These are phyloP conservation scores for Aureobasidium sp. DNA, from an alignment of 2,329 filamentous ascomycete species.

Conservation along the genomic window DNA sequence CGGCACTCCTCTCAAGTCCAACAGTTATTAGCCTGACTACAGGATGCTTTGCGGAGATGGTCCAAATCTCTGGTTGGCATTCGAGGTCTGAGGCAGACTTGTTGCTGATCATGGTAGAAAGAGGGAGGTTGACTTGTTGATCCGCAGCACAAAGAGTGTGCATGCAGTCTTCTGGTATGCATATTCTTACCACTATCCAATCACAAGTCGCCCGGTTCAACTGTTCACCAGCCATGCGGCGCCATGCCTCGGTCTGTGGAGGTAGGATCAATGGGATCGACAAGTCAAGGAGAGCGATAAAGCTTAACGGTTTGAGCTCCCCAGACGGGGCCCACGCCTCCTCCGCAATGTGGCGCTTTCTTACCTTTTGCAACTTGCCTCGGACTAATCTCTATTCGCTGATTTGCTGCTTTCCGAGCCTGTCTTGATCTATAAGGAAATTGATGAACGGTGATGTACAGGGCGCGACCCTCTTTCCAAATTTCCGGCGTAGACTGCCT, in stretches of 20 bases:
- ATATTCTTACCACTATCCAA: background rate
- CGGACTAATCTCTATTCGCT: background rate
- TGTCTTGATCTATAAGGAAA: background rate
- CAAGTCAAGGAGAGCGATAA: background rate
- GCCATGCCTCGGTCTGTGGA: slow-evolving; percentile 13
- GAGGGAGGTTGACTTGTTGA: background rate
- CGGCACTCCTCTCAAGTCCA: background rate
- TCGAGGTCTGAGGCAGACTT: background rate
- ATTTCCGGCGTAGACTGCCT: background rate
- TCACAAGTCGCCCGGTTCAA: background rate
- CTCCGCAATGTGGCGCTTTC: slow-evolving; percentile 11
- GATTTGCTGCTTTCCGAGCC: background rate
- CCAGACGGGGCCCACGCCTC: background rate
- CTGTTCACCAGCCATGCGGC: background rate
- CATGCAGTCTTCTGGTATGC: background rate
- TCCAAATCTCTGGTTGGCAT: background rate
- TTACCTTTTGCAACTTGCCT: background rate
- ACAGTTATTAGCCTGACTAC: background rate
- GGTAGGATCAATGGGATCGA: background rate
- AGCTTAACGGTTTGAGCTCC: slow-evolving; percentile 11
- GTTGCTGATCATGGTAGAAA: background rate
- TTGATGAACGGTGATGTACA: background rate
- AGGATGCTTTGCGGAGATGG: background rate
- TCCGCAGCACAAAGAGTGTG: background rate
- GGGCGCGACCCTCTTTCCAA: background rate